Base-by-base conservation (phyloP, 495 filamentous ascomycete species). In the Bryoglossum gracile region DNA sequence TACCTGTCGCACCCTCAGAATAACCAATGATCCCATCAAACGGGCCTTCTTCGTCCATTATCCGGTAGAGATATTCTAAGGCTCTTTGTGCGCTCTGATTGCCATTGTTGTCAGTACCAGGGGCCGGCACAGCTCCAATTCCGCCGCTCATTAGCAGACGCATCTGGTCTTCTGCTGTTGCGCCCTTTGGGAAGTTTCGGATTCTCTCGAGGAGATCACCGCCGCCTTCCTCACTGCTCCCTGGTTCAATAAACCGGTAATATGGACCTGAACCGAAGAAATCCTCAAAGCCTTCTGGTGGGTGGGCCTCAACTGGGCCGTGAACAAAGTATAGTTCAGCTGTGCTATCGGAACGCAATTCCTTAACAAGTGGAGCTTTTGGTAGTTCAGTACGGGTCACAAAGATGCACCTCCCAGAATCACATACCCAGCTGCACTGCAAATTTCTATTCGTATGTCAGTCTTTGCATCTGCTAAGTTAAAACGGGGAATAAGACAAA, bases 1-100 rank as follows among this genome's bases (percentile, higher is more conserved):
- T n/a, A n/a, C n/a, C n/a, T 0, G 70, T 72, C 8, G 77, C 79
- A 16, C 81, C 81, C 50, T 83, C 79, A 0, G 78, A 82, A 46
- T 79, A 83, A 0, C 77, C 78, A 41, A 82, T 73, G 36, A 82
- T 68, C 52, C 53, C 57, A 23, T 60, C 54, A 34, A 74, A 76
- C 0, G 72, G 71, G 0, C 72, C 72, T 8, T 73, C 64, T 47
- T 75, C 67, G 9, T 74, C 63, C 65, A 76, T 71, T 4, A 58
- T 60, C 13, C 55, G 43, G 46, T 66, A 57, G 0, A 73, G 50
- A 18, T 54, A 46, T 33, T 66, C 59, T 5, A 73, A 36, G 0
- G 67, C 64, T 39, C 56, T 48, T 17, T 62, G 52, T 3, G 44
- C 54, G 18, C 44, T 48, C 24, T 51, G 10, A 24, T 66, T 59